Evolutionary conservation across 768 basidiomycete species (phyloP), one percentile per base, ranked within the genome.

Genomic region (Hirschioporus abietinus): DNA sequence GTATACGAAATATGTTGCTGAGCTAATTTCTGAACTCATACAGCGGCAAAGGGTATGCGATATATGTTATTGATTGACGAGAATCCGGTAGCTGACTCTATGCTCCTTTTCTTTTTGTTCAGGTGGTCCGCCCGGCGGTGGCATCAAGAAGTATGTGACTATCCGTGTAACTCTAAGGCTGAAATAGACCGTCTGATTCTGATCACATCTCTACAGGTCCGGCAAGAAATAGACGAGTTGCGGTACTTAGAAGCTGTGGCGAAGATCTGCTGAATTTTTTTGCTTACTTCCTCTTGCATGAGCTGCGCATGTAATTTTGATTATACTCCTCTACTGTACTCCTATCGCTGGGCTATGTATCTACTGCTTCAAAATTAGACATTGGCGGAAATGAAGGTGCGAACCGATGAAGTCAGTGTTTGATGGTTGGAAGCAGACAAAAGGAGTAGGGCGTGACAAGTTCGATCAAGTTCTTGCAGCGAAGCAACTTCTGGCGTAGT

Each of bases 61-160:
- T 63, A 10, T 15, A 15, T 78, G 73, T 18, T 61, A 36, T 61
- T 58, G 36, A 61, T 24, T 61, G 9, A 61, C 23, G 25, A 61
- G 30, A 15, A 24, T 15, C 1, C 23, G 42, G 20, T 52, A 2
- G 20, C 42, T 34, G 25, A 61, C 60, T 61, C 9, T n/a, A n/a
- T 15, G 23, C 20, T 61, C 5, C 17, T 25, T 12, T 12, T 23
- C 24, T 68, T 15, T 25, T 60, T 64, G 36, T 20, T 30, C 74
- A 92, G 92, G 85, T 68, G 91, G 91, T 24, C 80, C 89, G 10
- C 82, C 88, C 64, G 86, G 86, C 64, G 87, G 84, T 59, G 91
- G 93, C 26, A 92, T 94, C 83, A 93, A 94, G 85, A 94, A 94
- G 92, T 93, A 77, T 71, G 89, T 82, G 71, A 69, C n/a, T 63